phyloP scores from a whole-genome alignment of 1,284 basidiomycete species.

The Melampsora americana region DNA sequence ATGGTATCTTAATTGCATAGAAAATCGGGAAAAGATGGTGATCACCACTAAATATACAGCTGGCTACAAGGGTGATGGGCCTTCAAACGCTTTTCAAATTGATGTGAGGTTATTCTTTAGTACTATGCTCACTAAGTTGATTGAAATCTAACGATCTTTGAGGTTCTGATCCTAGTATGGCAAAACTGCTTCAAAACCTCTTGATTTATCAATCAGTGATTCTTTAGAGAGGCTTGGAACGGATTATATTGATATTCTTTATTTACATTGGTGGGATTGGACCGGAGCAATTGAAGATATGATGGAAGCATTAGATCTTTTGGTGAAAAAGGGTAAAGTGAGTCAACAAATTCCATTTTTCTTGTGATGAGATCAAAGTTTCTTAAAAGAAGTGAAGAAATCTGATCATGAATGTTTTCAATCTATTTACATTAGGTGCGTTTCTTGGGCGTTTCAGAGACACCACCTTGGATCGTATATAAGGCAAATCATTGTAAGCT shows the following conservation, averaged over 20 bases:
- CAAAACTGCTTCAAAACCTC: constrained; percentile 46
- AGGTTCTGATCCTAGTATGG: neutral
- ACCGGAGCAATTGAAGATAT: constrained; percentile 62
- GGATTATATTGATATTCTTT: constrained; percentile 58
- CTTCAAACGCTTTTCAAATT: neutral
- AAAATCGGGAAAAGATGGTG: neutral
- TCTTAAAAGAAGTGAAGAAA: too few relatives aligned
- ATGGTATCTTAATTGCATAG: neutral
- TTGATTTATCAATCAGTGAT: constrained; percentile 47
- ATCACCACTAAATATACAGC: neutral
- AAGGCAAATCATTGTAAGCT: constrained; percentile 58
- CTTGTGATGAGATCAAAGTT: too few relatives aligned
- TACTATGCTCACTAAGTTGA: neutral
- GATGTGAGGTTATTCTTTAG: neutral
- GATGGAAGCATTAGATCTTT: constrained; percentile 60
- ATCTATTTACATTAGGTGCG: constrained; percentile 52
- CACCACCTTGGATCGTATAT: constrained; percentile 62
- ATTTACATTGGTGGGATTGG: constrained; percentile 62
- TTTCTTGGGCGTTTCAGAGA: constrained; percentile 58
- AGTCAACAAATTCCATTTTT: neutral
- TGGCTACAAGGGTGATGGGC: neutral
- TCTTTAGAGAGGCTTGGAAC: constrained; percentile 64
- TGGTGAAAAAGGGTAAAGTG: constrained; percentile 57
- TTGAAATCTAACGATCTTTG: too few relatives aligned
- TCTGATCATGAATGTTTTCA: too few relatives aligned